Conservation (phyloP, 1,139 yeast genomes). For the Debaryomyces singareniensis region DNA sequence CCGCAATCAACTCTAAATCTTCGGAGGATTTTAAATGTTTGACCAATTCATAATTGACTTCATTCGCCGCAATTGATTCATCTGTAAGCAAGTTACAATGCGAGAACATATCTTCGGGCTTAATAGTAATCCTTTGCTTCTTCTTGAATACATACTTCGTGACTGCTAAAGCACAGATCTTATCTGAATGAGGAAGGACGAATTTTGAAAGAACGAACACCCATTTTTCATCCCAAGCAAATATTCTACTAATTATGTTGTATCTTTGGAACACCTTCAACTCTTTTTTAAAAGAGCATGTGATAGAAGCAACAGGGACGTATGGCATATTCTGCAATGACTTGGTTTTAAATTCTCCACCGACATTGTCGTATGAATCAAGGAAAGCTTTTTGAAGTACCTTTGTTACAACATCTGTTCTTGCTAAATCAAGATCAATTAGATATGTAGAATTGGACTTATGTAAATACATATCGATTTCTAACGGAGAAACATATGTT, state of each 20-base stretch:
- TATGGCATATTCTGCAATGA: constrained; percentile 45
- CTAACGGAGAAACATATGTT: constrained; percentile 68
- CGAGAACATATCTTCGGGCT: constrained; percentile 54
- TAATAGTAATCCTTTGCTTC: constrained; percentile 62
- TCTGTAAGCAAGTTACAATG: constrained; percentile 53
- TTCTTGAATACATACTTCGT: constrained; percentile 77
- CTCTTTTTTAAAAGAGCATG: constrained; percentile 64
- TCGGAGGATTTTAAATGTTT: constrained; percentile 23
- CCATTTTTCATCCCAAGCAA: constrained; percentile 91
- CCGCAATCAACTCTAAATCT: constrained; percentile 19
- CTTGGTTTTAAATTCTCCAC: constrained; percentile 22
- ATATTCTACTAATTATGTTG: constrained; percentile 48
- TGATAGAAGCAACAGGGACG: constrained; percentile 73
- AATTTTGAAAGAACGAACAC: constrained; percentile 64
- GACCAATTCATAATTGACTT: constrained; percentile 22
- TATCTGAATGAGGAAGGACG: constrained; percentile 31
- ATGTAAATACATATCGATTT: constrained; percentile 81
- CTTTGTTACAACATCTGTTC: constrained; percentile 55
- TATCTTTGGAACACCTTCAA: constrained; percentile 61
- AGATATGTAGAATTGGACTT: constrained; percentile 85
- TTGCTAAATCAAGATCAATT: constrained; percentile 74
- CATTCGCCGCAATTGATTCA: constrained; percentile 38
- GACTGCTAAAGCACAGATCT: constrained; percentile 54
- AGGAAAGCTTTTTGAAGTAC: constrained; percentile 49
- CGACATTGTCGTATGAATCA: constrained; percentile 34